Percentiles rank a stretch among this genome's conserved stretches.
phyloP scores from a whole-genome alignment of 2,329 filamentous ascomycete species.

The Fusarium setosum region DNA sequence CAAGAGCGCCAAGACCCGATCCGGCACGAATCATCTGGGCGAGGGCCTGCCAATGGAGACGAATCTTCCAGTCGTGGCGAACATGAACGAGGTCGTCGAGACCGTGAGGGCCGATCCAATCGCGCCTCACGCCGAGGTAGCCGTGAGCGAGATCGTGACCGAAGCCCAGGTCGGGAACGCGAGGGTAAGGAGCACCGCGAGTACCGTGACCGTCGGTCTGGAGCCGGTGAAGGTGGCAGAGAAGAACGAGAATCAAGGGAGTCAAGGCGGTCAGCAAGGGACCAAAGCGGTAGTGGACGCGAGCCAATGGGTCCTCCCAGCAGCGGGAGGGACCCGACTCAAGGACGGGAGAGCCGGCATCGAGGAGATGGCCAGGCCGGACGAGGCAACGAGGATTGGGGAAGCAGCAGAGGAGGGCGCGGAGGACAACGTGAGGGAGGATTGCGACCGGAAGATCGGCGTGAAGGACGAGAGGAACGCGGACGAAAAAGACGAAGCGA shows the following conservation, averaged over 20 bases:
- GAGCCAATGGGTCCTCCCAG: slow-evolving; percentile 47
- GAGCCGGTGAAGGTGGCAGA: slow-evolving; percentile 44
- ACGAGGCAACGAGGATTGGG: slow-evolving; percentile 49
- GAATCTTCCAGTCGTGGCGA: slow-evolving; percentile 46
- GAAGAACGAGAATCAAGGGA: slow-evolving; percentile 47
- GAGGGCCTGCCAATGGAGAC: slow-evolving; percentile 47
- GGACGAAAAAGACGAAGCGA: slow-evolving; percentile 58
- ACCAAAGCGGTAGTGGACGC: slow-evolving; percentile 39
- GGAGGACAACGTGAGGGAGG: slow-evolving; percentile 48
- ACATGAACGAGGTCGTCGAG: slow-evolving; percentile 57
- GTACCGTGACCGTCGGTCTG: slow-evolving; percentile 57
- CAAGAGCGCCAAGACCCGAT: slow-evolving; percentile 61
- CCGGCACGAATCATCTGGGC: slow-evolving; percentile 51
- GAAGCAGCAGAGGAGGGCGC: slow-evolving; percentile 49
- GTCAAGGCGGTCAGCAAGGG: slow-evolving; percentile 44
- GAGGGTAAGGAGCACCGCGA: slow-evolving; percentile 59
- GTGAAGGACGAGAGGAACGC: slow-evolving; percentile 50
- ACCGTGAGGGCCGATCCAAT: slow-evolving; percentile 54
- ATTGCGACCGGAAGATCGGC: slow-evolving; percentile 47
- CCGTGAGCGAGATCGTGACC: slow-evolving; percentile 62
- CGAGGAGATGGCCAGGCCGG: slow-evolving; percentile 41
- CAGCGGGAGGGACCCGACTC: slow-evolving; percentile 45
- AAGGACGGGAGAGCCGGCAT: slow-evolving; percentile 49
- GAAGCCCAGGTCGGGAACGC: slow-evolving; percentile 59
- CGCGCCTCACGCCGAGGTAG: slow-evolving; percentile 60